Evolutionary conservation across 2,329 filamentous ascomycete species (phyloP), one percentile per base, ranked within the genome.

Genomic region (Epichloe hybrida): DNA sequence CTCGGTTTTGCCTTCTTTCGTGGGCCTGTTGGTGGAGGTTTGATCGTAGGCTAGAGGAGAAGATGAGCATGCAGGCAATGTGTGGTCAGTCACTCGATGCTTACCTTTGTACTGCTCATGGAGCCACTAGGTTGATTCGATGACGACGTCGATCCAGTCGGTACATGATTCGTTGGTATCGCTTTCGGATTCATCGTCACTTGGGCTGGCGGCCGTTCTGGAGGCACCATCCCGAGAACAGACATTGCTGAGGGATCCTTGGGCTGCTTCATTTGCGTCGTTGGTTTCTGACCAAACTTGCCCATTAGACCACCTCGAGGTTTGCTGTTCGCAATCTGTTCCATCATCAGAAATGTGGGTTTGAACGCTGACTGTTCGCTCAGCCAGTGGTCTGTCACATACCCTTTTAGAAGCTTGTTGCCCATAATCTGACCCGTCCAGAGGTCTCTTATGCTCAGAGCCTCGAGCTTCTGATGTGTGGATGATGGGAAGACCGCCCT

Each of bases 161-260:
- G 23, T 35, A n/a, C 53, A 44, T 56, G 54, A 21, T 48, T 55
- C 45, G 47, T 53, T 31, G 53, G 23, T 20, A 15, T 56, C 39
- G 49, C 50, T 21, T 48, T 56, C 35, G 55, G 41, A 35, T 54
- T 52, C 20, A 40, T 38, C 39, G 36, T 43, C 42, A 53, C 46
- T 21, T 50, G 55, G 31, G 67, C 59, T 3, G 67, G 66, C 43
- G 69, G 68, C 38, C 72, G 64, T 53, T 70, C 66, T 6, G 72
- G 73, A 21, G 73, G 72, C 11, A 61, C 65, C 55, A 78, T 61
- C 6, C 74, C 74, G 44, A 77, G 63, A 20, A 73, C 70, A 51
- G 73, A 69, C 72, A 77, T 74, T 17, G 74, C 75, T 2, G 74
- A 74, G 2, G 74, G 74, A 50, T 78, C 75, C 31, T 62, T 64